These are phyloP conservation scores for Rhizoclosmatium sp. DNA, from an alignment of 192 early-diverging fungal species.

Conservation along the genomic window DNA sequence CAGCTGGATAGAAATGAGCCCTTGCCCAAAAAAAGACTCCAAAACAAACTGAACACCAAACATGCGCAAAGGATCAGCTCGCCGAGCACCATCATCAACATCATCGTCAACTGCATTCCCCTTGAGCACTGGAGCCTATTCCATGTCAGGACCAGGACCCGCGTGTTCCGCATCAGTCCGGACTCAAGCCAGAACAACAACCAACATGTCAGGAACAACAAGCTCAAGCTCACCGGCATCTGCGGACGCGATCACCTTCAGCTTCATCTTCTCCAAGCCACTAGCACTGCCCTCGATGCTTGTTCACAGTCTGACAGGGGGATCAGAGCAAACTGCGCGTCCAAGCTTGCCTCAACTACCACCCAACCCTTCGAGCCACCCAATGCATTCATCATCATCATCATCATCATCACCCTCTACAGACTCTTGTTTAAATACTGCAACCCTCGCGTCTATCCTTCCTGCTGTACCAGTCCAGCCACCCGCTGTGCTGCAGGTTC, in stretches of 20 bases:
- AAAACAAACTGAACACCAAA: neutral
- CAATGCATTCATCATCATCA: neutral
- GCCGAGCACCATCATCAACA: neutral
- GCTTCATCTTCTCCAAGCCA: slow-evolving; percentile 13
- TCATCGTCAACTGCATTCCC: neutral
- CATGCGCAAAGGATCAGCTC: neutral
- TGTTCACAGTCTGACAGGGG: neutral
- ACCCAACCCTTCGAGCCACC: neutral
- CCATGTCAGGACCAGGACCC: neutral
- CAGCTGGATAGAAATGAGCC: no score
- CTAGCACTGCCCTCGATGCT: neutral
- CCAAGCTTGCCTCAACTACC: neutral
- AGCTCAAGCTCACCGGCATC: neutral
- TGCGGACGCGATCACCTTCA: slow-evolving; percentile 9
- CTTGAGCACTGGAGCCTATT: neutral
- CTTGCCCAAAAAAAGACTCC: no score
- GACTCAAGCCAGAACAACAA: neutral
- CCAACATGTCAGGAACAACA: no score
- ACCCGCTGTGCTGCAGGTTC: neutral
- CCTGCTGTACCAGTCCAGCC: neutral
- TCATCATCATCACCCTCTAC: neutral
- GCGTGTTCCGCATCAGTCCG: neutral
- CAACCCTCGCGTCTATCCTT: neutral
- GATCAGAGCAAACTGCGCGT: neutral
- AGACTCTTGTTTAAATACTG: neutral